phyloP scores from a whole-genome alignment of 2,329 filamentous ascomycete genomes.

The Cladosporium colombiae region DNA sequence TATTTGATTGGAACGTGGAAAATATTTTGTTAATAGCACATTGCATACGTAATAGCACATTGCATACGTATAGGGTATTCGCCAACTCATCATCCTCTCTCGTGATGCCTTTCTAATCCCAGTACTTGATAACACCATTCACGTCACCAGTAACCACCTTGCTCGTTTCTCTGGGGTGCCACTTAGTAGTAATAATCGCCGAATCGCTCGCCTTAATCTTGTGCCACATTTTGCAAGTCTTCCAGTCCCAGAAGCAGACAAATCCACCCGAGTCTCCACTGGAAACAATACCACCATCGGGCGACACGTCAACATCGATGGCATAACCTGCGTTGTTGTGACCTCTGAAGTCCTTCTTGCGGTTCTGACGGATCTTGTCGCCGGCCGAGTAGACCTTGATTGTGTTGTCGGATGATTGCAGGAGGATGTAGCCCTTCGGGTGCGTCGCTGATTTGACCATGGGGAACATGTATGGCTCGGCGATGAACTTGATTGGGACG shows the following conservation, averaged over 20 bases:
- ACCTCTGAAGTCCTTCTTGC: slow-evolving; percentile 93
- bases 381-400: slow-evolving; percentile 93
- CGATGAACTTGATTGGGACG: slow-evolving; percentile 97
- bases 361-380: slow-evolving; percentile 95
- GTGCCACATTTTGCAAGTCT: slow-evolving; percentile 98
- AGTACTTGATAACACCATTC: slow-evolving; percentile 86
- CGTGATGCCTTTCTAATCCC: slow-evolving; percentile 63
- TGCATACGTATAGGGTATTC: slow-evolving; percentile 10
- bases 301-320: slow-evolving; percentile 83
- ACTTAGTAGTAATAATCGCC: slow-evolving; percentile 82
- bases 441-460: slow-evolving; percentile 84
- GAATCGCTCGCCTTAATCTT: slow-evolving; percentile 86
- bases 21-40: not conserved
- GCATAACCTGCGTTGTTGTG: slow-evolving; percentile 96
- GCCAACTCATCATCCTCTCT: not conserved
- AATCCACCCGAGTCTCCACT: slow-evolving; percentile 86
- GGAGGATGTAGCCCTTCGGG: slow-evolving; percentile 91
- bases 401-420: slow-evolving; percentile 92
- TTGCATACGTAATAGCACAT: not conserved
- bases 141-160: slow-evolving; percentile 90
- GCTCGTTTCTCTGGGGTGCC: slow-evolving; percentile 96
- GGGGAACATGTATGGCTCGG: slow-evolving; percentile 96
- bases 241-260: slow-evolving; percentile 98
- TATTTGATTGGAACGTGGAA: not conserved
- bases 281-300: slow-evolving; percentile 88